Percentiles rank a stretch among this genome's conserved stretches.
phyloP scores from a whole-genome alignment of 345 rosid genomes.

The Syzygium aromaticum region DNA sequence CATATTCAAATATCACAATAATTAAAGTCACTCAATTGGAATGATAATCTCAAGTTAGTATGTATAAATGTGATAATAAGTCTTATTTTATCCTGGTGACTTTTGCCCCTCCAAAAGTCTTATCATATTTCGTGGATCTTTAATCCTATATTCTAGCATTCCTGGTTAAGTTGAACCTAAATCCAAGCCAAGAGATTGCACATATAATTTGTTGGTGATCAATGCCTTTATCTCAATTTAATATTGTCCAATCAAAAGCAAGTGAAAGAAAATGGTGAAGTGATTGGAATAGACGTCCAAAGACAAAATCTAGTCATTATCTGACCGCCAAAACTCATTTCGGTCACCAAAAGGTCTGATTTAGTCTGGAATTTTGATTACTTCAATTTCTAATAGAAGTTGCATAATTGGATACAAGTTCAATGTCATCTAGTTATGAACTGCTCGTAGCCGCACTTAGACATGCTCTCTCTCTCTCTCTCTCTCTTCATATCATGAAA shows the following conservation, averaged over 20 bases:
- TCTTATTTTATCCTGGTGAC: fast-evolving
- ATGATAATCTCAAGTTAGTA: background rate
- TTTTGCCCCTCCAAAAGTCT: background rate
- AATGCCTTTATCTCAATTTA: background rate
- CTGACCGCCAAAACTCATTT: no score
- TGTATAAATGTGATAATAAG: background rate
- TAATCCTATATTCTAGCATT: background rate
- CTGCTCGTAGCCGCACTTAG: no score
- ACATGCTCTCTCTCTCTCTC: no score
- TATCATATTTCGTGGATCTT: fast-evolving
- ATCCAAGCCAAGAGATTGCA: fast-evolving
- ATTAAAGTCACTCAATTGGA: background rate
- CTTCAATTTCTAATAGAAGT: no score
- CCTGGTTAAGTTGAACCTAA: fast-evolving
- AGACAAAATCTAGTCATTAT: fast-evolving
- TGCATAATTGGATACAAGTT: no score
- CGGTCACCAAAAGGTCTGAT: no score
- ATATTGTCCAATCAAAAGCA: fast-evolving
- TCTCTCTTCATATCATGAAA: no score
- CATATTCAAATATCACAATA: no score
- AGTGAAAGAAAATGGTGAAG: background rate
- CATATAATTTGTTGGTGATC: fast-evolving
- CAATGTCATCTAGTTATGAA: no score
- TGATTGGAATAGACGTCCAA: background rate
- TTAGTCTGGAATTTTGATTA: no score